These are phyloP conservation scores for Actinomucor elegans DNA, from an alignment of 371 early-diverging fungal species.

Conservation along the genomic window DNA sequence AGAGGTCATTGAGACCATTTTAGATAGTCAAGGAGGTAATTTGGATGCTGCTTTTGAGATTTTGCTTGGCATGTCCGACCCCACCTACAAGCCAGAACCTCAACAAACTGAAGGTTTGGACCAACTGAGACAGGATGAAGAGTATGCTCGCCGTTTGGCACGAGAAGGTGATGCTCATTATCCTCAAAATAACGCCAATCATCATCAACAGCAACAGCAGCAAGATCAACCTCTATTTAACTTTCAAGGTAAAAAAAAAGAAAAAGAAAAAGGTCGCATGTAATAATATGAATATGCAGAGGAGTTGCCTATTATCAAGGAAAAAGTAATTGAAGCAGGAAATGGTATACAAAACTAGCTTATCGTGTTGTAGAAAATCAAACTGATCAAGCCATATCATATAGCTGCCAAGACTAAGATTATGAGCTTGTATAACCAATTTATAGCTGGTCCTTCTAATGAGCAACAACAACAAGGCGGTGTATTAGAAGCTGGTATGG, in stretches of 20 bases:
- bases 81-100: slow-evolving; percentile 31
- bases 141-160: slow-evolving; percentile 32
- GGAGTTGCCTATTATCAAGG: slow-evolving; percentile 38
- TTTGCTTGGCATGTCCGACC: slow-evolving; percentile 37
- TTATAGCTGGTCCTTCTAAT: slow-evolving; percentile 16
- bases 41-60: slow-evolving; percentile 37
- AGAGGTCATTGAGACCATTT: slow-evolving; percentile 38
- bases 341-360: slow-evolving; percentile 28
- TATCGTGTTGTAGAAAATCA: not conserved
- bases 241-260: slow-evolving; percentile 24
- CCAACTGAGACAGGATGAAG: slow-evolving; percentile 36
- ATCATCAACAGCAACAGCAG: slow-evolving; percentile 6
- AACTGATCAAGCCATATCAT: too few species aligned
- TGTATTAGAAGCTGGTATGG: slow-evolving; percentile 11
- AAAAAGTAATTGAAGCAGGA: slow-evolving; percentile 38
- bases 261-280: not conserved
- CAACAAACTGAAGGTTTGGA: slow-evolving; percentile 4
- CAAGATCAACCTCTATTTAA: slow-evolving; percentile 22
- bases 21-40: slow-evolving; percentile 25
- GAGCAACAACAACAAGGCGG: slow-evolving; percentile 6
- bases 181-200: not conserved
- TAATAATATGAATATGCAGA: too few species aligned
- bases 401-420: slow-evolving; percentile 45
- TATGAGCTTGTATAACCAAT: slow-evolving; percentile 33
- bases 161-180: slow-evolving; percentile 23